Base-by-base conservation (phyloP, 768 basidiomycete species). In the Cystofilobasidium capitatum region DNA sequence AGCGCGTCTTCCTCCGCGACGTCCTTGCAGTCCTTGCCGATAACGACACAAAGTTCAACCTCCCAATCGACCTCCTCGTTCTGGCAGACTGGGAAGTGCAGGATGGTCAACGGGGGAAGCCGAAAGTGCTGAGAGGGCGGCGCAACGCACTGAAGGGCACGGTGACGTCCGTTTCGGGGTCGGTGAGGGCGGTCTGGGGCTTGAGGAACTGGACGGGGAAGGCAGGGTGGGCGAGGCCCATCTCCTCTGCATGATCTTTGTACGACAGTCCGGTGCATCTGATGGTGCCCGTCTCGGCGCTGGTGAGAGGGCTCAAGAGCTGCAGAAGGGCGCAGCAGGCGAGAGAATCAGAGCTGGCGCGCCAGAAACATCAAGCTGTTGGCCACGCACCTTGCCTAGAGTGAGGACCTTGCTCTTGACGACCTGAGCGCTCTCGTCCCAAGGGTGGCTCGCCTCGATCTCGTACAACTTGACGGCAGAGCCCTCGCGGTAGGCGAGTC, bases 1-100 rank as follows among this genome's bases (percentile, higher is more conserved):
- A 92, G 80, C 0, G 91, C 91, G 9, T 91, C 84, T 1, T 80
- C 84, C 74, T 88, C 88, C 0, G 84, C 81, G 29, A 94, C 88
- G 73, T 92, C 78, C 79, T 86, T 89, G 17, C 86, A 86, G 0
- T 84, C 74, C 74, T 88, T 89, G 45, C 90, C 89, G 60, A 94
- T 87, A 64, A 92, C 86, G 70, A 94, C 82, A 36, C 61, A 40
- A 6, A 54, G 64, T 26, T 69, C 68, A 35, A 66, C 58, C 31
- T 63, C 65, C 68, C 61, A 42, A 37, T 51, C 59, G 8, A 63
- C 77, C 17, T 77, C 44, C 55, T 78, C 77, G 2, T 71, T 55
- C 70, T 79, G 77, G 66, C 76, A 17, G 72, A 74, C n/a, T n/a
- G n/a, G n/a, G n/a, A n/a, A n/a, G n/a, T n/a, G n/a, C n/a, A 13